Conservation (phyloP, 2,329 filamentous ascomycete genomes). For the Trichoderma gracile region DNA sequence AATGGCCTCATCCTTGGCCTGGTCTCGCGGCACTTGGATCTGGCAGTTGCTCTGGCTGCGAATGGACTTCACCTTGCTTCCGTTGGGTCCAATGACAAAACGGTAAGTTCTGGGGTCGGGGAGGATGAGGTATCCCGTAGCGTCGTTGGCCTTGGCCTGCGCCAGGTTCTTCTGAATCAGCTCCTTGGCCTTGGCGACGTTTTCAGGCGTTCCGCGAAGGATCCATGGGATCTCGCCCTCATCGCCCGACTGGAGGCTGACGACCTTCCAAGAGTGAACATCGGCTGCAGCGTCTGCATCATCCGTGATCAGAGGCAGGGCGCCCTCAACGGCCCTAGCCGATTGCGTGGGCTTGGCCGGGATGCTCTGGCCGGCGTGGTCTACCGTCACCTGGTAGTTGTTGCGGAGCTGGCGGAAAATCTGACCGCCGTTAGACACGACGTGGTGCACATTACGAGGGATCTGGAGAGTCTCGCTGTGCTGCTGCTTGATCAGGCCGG, state of each 20-base stretch:
- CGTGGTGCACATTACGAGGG: slow-evolving; percentile 79
- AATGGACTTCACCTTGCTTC: slow-evolving; percentile 89
- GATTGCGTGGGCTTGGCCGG: slow-evolving; percentile 67
- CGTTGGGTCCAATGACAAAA: slow-evolving; percentile 84
- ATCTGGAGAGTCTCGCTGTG: slow-evolving; percentile 86
- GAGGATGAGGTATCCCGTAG: slow-evolving; percentile 83
- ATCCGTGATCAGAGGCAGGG: slow-evolving; percentile 91
- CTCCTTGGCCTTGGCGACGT: slow-evolving; percentile 77
- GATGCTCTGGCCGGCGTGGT: slow-evolving; percentile 79
- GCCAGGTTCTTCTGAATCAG: slow-evolving; percentile 72
- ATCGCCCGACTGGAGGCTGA: slow-evolving; percentile 62
- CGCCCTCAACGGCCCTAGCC: slow-evolving; percentile 58
- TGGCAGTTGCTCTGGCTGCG: slow-evolving; percentile 89
- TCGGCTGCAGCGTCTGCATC: slow-evolving; percentile 65
- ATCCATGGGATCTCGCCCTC: slow-evolving; percentile 85
- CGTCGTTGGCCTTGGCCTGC: slow-evolving; percentile 67
- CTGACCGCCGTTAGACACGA: slow-evolving; percentile 82
- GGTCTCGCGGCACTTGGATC: slow-evolving; percentile 87
- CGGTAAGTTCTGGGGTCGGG: slow-evolving; percentile 88
- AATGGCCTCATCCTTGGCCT: slow-evolving; percentile 76
- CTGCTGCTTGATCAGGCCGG: slow-evolving; percentile 76
- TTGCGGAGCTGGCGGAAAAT: slow-evolving; percentile 90
- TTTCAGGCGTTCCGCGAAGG: slow-evolving; percentile 75
- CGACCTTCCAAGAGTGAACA: slow-evolving; percentile 79
- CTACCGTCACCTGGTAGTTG: slow-evolving; percentile 85